phyloP scores from a whole-genome alignment of 257 asterid genomes.

The Mitragyna speciosa region DNA sequence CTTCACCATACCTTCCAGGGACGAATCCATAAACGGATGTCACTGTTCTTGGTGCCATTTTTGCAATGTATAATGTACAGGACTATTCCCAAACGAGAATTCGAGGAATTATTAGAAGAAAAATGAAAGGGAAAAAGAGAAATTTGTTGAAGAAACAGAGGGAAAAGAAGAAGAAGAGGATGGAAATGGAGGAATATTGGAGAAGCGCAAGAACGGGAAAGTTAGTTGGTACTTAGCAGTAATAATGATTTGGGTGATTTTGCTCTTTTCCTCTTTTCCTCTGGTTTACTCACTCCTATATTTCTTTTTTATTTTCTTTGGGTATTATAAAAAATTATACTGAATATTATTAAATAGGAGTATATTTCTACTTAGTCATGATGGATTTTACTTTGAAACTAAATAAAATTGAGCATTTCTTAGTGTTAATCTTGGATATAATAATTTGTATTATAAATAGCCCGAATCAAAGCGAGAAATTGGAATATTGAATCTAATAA shows the following conservation, averaged over 20 bases:
- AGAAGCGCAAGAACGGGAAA: constrained; percentile 17
- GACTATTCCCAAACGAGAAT: background rate
- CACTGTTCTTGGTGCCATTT: background rate
- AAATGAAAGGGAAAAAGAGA: background rate
- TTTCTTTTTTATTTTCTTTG: no score
- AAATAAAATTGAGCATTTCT: no score
- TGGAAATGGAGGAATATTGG: constrained; percentile 11
- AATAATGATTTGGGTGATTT: background rate
- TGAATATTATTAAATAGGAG: no score
- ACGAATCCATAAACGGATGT: constrained; percentile 35
- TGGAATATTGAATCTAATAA: background rate
- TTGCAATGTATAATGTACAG: background rate
- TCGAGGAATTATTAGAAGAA: background rate
- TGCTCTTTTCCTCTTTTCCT: background rate
- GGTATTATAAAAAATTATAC: no score
- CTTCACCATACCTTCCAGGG: constrained; percentile 35
- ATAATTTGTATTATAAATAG: no score
- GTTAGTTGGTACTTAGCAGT: background rate
- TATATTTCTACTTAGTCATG: no score
- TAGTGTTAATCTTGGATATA: background rate
- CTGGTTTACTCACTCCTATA: background rate
- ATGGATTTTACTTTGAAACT: no score
- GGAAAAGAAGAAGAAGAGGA: background rate
- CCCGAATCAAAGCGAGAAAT: no score
- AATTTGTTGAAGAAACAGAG: background rate